Base-by-base conservation (phyloP, 2,329 filamentous ascomycete species). In the Colletotrichum echinochloae region DNA sequence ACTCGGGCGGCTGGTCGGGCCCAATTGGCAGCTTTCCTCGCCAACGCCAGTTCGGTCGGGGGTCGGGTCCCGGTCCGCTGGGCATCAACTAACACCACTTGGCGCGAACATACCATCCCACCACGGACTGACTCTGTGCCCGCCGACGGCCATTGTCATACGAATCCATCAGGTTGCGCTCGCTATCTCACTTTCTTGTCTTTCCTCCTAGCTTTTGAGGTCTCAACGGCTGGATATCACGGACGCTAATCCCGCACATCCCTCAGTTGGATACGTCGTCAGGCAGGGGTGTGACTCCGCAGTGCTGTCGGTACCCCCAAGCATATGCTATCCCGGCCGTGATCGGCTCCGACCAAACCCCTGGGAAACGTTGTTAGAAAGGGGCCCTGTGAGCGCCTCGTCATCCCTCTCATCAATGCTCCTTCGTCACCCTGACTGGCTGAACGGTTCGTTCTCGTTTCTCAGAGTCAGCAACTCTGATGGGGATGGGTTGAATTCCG, bases 401-500 rank as follows among this genome's bases (percentile, higher is more conserved):
- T 37, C 57, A 23, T 33, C 16, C n/a, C 9, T 48, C 39, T n/a
- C 41, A 11, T 26, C 9, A 20, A 44, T 11, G 41, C 18, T 11
- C 7, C 16, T 35, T 48, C 16, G 20, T 60, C 44, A 60, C 28
- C n/a, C 30, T 5, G 14, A 20, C 20, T 30, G 44, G 30, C 33
- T n/a, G 23, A 7, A 48, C 12, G 30, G 4, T n/a, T 49, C 5
- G 4, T n/a, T 49, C 5, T 46, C 18, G 18, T 16, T 48, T 37
- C 65, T 33, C 41, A 18, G 46, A 66, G 54, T 54, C 26, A 28
- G 44, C 54, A 56, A 51, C 28, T 51, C 46, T 35, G 37, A 46
- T 56, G 30, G 66, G 66, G 51, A 60, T 51, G 39, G 16, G 39
- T 56, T 70, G 41, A 60, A 70, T 66, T 66, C 67, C 67, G 51